These are phyloP conservation scores for Nicotiana knightiana DNA, from an alignment of 257 asterid genomes.

Conservation along the genomic window DNA sequence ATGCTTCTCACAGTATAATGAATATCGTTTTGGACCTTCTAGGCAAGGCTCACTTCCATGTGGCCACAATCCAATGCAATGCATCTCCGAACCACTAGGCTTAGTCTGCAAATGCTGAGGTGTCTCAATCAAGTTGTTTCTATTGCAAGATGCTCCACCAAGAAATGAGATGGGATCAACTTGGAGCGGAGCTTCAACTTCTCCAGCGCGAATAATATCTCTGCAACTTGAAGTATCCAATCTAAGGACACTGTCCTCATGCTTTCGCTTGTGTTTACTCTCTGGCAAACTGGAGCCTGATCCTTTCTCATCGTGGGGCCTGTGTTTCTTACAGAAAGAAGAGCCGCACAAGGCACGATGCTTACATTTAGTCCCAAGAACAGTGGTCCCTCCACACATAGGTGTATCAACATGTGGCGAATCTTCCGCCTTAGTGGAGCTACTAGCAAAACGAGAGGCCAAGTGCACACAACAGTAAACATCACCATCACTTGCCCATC, in stretches of 20 bases:
- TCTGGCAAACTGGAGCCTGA: slow-evolving; percentile 25
- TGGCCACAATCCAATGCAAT: slow-evolving; percentile 68
- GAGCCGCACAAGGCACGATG: slow-evolving; percentile 80
- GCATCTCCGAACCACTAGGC: slow-evolving; percentile 31
- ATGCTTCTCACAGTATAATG: slow-evolving; percentile 85
- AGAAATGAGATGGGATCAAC: slow-evolving; percentile 39
- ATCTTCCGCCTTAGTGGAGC: slow-evolving; percentile 50
- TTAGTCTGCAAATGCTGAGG: slow-evolving; percentile 31
- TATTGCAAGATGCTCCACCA: slow-evolving; percentile 27
- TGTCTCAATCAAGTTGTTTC: slow-evolving; percentile 32
- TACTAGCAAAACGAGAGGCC: slow-evolving; percentile 56
- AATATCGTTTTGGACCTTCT: slow-evolving; percentile 72
- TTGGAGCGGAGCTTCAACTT: slow-evolving; percentile 30
- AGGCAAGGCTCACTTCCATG: slow-evolving; percentile 51
- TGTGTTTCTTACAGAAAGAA: slow-evolving; percentile 95
- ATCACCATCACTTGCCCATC: slow-evolving; percentile 90
- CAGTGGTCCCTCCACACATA: slow-evolving; percentile 97
- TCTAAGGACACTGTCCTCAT: slow-evolving; percentile 32
- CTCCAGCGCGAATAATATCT: slow-evolving; percentile 33
- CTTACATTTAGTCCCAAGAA: slow-evolving; percentile 92
- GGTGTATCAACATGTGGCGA: slow-evolving; percentile 45
- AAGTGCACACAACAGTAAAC: slow-evolving; percentile 93
- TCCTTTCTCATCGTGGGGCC: slow-evolving; percentile 52
- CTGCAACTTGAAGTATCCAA: slow-evolving; percentile 27
- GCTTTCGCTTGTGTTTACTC: slow-evolving; percentile 58